Base-by-base conservation (phyloP, 2,329 filamentous ascomycete species). In the Amesomyces nigricolor region DNA sequence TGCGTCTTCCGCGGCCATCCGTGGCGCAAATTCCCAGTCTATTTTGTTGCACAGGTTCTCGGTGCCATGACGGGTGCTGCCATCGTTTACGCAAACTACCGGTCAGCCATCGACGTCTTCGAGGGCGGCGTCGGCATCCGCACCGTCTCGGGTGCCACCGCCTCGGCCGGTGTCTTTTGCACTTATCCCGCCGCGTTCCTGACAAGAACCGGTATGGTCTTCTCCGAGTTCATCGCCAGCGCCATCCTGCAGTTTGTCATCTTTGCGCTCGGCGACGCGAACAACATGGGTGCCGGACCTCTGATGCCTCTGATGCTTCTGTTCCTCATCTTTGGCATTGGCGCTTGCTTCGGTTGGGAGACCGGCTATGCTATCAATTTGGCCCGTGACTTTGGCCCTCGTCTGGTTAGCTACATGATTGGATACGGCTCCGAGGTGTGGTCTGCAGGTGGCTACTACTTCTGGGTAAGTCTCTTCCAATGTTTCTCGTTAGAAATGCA, bases 181-280 rank as follows among this genome's bases (percentile, higher is more conserved):
- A 47, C 45, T 6, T 47, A 19, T n/a, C 45, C 45, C 8, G n/a
- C n/a, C n/a, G n/a, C 45, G n/a, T 47, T 47, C n/a, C 1, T 47
- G 16, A 37, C 45, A 7, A 8, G 16, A 9, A n/a, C 45, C n/a
- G 16, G 45, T 17, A 17, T 19, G 45, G n/a, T 47, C 45, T 47
- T 47, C 16, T 47, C 45, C n/a, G 45, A 47, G 45, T 47, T 47
- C 30, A 47, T 47, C 8, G 45, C 45, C 32, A 47, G 45, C 45
- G n/a, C 45, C n/a, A 38, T 47, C 10, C 29, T 47, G 30, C n/a
- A 19, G 45, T 22, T 47, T 13, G 45, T 47, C 32, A 37, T 47
- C 45, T 47, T 47, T 37, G 45, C 45, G 16, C 45, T 47, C 11
- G 32, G 8, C 16, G 45, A 47, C 26, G 30, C 45, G 22, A 30